Base-by-base conservation (phyloP, 2,329 filamentous ascomycete species). In the Alternaria gaisen region DNA sequence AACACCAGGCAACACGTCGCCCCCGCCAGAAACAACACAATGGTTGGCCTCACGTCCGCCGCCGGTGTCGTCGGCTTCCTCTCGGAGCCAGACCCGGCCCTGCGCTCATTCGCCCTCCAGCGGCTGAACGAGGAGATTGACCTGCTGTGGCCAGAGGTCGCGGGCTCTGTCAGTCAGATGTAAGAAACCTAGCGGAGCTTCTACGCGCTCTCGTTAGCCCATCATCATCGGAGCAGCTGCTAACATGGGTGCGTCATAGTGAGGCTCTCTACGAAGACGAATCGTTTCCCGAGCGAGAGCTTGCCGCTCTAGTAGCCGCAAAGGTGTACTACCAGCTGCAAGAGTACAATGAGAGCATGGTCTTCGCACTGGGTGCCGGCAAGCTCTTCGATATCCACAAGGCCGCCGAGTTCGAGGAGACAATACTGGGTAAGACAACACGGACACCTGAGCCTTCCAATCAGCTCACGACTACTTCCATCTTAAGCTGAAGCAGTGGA, bases 251-350 rank as follows among this genome's bases (percentile, higher is more conserved):
- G 70, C 67, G 68, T 72, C 61, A 66, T 77, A 98, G 94, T 83
- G 95, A 99, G 87, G 92, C 93, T 56, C 88, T 99, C 52, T 99
- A 97, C 81, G 95, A 99, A 86, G 94, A 99, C 82, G 93, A 97
- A 74, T 87, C 88, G 62, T 99, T 99, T 76, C 91, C 94, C 50
- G 91, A 99, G 80, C 92, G 94, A 75, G 92, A 95, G 79, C 90
- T 99, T 58, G 95, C 95, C 56, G 95, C 95, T 55, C 86, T 99
- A 51, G 93, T 99, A 56, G 91, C 97, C 43, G 91, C 95, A 71
- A 99, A 99, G 86, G 93, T 98, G 70, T 99, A 98, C 84, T 99
- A 98, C 78, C 95, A 99, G 78, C 89, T 99, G 54, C 93, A 97
- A 82, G 95, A 95, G 79, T 99, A 99, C 84, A 95, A 97, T 78